These are phyloP conservation scores for Epichloe coenophiala DNA, from an alignment of 2,329 filamentous ascomycete genomes.

Conservation along the genomic window DNA sequence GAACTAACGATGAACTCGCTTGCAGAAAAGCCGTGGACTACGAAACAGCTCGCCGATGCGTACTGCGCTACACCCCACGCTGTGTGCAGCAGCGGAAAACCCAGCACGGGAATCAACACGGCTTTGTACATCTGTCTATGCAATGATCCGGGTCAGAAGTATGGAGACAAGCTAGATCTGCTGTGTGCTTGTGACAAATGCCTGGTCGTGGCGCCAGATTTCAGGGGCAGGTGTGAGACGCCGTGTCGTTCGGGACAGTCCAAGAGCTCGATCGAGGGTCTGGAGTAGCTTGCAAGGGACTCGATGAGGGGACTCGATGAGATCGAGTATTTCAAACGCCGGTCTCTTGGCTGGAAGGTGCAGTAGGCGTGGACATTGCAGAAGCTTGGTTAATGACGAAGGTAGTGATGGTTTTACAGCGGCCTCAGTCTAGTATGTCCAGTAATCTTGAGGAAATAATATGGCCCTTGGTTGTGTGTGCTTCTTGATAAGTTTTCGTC, in stretches of 20 bases:
- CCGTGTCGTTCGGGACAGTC: constrained; percentile 18
- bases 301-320: too few species aligned
- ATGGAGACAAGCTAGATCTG: constrained; percentile 23
- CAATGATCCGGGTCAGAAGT: constrained; percentile 16
- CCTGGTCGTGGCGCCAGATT: constrained; percentile 25
- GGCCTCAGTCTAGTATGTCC: too few species aligned
- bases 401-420: too few species aligned
- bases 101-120: constrained; percentile 17
- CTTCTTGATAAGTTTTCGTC: too few species aligned
- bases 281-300: neutral
- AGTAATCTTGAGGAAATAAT: too few species aligned
- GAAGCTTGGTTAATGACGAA: too few species aligned
- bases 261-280: neutral
- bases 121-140: constrained; percentile 28
- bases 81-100: constrained; percentile 17
- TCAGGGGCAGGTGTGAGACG: constrained; percentile 24
- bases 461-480: too few species aligned
- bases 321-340: too few species aligned
- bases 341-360: too few species aligned
- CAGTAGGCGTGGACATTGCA: too few species aligned
- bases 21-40: constrained; percentile 21
- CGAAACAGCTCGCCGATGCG: constrained; percentile 18
- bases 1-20: neutral
- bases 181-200: constrained; percentile 27
- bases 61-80: constrained; percentile 26